Evolutionary conservation across 768 basidiomycete genomes (phyloP).

Genomic region (Kwoniella dejecticola): DNA sequence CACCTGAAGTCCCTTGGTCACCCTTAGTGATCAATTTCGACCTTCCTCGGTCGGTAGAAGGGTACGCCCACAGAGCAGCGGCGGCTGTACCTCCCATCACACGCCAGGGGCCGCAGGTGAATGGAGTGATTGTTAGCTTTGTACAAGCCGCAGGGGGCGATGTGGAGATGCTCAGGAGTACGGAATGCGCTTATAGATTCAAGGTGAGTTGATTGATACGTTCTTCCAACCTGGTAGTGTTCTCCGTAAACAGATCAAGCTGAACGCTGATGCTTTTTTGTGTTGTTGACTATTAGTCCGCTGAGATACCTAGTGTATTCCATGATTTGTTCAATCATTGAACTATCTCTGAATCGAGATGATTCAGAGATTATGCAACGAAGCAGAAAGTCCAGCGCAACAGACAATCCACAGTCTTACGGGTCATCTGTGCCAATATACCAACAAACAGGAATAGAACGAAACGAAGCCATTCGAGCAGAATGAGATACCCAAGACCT

Average conservation of each 20-base stretch:
- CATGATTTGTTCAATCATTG: conserved; percentile 49
- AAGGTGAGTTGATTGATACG: conserved; percentile 43
- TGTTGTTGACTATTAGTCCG: conserved; percentile 36
- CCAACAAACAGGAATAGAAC: no score
- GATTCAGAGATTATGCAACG: no score
- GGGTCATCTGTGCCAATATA: no score
- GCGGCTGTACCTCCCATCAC: conserved; percentile 45
- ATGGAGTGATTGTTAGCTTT: conserved; percentile 92
- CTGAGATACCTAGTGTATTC: conserved; percentile 48
- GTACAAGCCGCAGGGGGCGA: conserved; percentile 97
- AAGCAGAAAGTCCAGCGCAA: no score
- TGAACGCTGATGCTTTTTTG: not conserved
- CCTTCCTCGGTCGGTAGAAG: conserved; percentile 70
- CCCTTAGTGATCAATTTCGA: conserved; percentile 94
- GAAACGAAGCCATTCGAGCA: not conserved
- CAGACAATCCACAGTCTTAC: no score
- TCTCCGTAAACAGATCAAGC: no score
- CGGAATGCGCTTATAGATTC: conserved; percentile 88
- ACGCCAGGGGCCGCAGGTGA: conserved; percentile 56
- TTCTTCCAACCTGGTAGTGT: not conserved
- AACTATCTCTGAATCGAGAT: not conserved
- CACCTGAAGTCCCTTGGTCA: conserved; percentile 82
- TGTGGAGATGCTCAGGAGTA: conserved; percentile 96
- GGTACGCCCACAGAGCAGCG: conserved; percentile 81
- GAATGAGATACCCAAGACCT: not conserved